Evolutionary conservation across 164 flowering plant genomes (phyloP), one percentile per base, ranked within the genome.

Genomic region (Macadamia integrifolia): DNA sequence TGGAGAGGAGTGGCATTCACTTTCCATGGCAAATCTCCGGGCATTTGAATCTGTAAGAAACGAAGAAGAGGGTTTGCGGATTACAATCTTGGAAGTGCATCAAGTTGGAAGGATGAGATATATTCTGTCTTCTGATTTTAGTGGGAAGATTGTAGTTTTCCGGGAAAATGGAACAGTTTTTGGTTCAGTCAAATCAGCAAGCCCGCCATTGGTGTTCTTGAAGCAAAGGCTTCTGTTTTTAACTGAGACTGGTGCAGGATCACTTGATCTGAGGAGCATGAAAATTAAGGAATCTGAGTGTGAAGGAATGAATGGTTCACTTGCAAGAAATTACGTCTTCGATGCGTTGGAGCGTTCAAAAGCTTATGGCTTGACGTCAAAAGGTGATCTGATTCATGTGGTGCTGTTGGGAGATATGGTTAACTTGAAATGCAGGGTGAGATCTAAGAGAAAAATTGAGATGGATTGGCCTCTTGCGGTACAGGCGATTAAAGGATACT

Each of bases 341-440:
- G 99, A 94, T 72, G 84, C 89, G 6, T 76, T 86, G 0, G 99
- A 94, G 72, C 75, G 99, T 48, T 86, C 93, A 2, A 94, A 87
- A 75, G 99, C 97, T 6, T 92, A 94, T 73, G 99, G 99, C 7
- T 80, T 79, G 64, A 92, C 99, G 15, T 81, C 88, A 3, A 89
- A 86, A 1, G 91, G 96, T 43, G 96, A 92, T 72, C 61, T 94
- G 77, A 80, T 92, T 67, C 95, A 94, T 53, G 87, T 88, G 4
- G 72, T 89, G 69, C 70, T 94, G 72, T 60, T 92, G 67, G 99
- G 99, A 11, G 98, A 94, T 73, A 66, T 81, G 2, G 78, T 81
- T 84, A 94, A 92, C 79, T 94, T 92, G 86, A 92, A 92, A 72
- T 94, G 99, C 76, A 75, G 93, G 83, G 89, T 92, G 56, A 83